Conservation (phyloP, 2,329 filamentous ascomycete genomes). For the Sclerotinia trifoliorum region DNA sequence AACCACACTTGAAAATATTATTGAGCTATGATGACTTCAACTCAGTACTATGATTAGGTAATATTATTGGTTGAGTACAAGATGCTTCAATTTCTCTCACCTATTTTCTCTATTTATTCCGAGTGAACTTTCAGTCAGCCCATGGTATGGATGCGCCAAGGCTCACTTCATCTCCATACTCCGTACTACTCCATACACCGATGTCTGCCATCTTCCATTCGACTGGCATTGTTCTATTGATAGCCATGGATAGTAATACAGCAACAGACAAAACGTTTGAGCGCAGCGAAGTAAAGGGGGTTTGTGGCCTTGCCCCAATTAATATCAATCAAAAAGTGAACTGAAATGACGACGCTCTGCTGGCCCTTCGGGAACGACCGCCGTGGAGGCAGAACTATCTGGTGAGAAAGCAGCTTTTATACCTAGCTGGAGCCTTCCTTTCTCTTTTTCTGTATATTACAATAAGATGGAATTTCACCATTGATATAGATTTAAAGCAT, state of each 20-base stretch:
- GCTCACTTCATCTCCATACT: no score
- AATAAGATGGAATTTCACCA: background rate
- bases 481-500: background rate
- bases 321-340: background rate
- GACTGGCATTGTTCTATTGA: no score
- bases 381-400: constrained; percentile 8
- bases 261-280: background rate
- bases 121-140: no score
- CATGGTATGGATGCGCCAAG: no score
- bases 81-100: no score
- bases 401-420: no score
- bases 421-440: no score
- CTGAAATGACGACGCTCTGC: background rate
- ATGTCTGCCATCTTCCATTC: background rate
- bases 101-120: no score
- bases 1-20: background rate
- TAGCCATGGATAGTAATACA: background rate
- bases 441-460: background rate
- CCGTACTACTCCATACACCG: background rate
- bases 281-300: background rate
- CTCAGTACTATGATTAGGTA: no score
- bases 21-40: background rate
- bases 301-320: background rate
- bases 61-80: no score
- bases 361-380: background rate